Percentiles rank a stretch among this genome's conserved stretches.
Conservation (phyloP, 192 early-diverging fungal species). For the Umbelopsis ramanniana region DNA sequence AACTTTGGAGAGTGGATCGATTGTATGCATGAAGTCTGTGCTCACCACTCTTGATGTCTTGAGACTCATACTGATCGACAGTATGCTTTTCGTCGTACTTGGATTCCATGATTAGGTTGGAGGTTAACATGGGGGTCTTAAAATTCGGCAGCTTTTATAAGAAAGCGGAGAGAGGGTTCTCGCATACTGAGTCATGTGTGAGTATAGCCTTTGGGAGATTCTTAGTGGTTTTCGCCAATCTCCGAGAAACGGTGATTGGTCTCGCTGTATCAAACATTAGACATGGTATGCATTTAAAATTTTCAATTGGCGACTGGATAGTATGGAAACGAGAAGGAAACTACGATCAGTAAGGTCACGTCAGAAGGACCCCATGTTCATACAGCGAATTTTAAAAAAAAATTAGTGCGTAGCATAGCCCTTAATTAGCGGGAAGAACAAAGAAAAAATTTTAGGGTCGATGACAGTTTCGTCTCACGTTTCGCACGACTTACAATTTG, state of each 20-base stretch:
- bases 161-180: not conserved
- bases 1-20: not conserved
- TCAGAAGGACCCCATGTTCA: too few species aligned
- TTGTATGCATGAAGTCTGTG: not conserved
- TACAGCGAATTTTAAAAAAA: too few species aligned
- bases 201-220: slow-evolving; percentile 6
- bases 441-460: too few species aligned
- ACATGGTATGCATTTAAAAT: slow-evolving; percentile 4
- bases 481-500: not conserved
- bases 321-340: not conserved
- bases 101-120: not conserved
- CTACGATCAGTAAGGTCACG: too few species aligned
- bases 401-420: too few species aligned
- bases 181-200: slow-evolving; percentile 34
- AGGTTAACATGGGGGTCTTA: not conserved
- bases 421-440: too few species aligned
- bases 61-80: not conserved
- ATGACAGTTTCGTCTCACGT: not conserved
- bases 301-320: not conserved
- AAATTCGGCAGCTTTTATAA: not conserved
- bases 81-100: slow-evolving; percentile 1
- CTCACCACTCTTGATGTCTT: not conserved
- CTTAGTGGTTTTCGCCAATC: slow-evolving; percentile 9
- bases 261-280: not conserved
- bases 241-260: slow-evolving; percentile 13